These are phyloP conservation scores for Blastobotrys robertii DNA, from an alignment of 805 yeast genomes.

Conservation along the genomic window DNA sequence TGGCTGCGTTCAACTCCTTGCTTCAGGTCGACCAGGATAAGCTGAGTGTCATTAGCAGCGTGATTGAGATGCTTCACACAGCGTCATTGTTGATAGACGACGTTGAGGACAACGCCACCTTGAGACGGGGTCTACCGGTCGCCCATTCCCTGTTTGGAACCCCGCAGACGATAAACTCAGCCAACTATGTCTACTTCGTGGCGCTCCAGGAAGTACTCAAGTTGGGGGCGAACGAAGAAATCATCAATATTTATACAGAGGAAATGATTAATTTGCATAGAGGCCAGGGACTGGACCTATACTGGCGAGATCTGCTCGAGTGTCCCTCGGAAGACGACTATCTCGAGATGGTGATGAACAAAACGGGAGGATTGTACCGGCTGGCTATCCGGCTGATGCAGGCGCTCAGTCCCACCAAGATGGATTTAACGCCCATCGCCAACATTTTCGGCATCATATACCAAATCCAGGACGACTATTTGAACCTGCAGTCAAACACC, in stretches of 20 bases:
- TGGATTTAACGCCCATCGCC: constrained; percentile 47
- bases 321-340: constrained; percentile 60
- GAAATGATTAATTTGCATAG: constrained; percentile 75
- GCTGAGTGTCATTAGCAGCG: constrained; percentile 33
- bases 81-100: constrained; percentile 74
- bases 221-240: constrained; percentile 22
- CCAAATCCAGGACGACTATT: constrained; percentile 78
- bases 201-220: constrained; percentile 45
- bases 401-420: constrained; percentile 16
- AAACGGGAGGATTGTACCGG: constrained; percentile 83
- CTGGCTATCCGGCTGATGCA: constrained; percentile 61
- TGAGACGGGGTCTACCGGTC: constrained; percentile 69
- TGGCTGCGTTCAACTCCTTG: constrained; percentile 45
- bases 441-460: constrained; percentile 73
- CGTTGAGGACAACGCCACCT: constrained; percentile 66
- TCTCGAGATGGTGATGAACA: constrained; percentile 71
- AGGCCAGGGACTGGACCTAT: constrained; percentile 85
- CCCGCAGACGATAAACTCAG: constrained; percentile 73
- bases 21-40: constrained; percentile 34
- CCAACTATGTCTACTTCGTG: constrained; percentile 71
- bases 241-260: constrained; percentile 40
- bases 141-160: constrained; percentile 72
- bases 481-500: constrained; percentile 49
- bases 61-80: constrained; percentile 54
- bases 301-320: constrained; percentile 64